Base-by-base conservation (phyloP, 2,329 filamentous ascomycete genomes). In the Neoarthrinium moseri region DNA sequence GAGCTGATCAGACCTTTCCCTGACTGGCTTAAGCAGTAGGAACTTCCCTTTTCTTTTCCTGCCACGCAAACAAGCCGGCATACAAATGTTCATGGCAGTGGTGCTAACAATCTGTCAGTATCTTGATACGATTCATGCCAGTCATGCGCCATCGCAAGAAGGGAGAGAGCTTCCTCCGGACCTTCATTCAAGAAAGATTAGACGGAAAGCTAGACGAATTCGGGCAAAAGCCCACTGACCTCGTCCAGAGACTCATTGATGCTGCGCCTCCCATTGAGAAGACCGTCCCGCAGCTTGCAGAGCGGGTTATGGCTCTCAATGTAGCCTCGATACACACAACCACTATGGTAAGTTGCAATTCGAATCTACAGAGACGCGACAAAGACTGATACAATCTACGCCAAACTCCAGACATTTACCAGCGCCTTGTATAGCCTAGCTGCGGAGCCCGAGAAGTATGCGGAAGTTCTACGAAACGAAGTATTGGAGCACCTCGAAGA, bases 271-370 rank as follows among this genome's bases (percentile, higher is more conserved):
- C 46, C 4, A 36, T 45, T 15, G 46, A 48, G 20, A 45, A 34
- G 26, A 48, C 46, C 4, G 41, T 48, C 1, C 33, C 35, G 3
- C 41, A 48, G 22, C 35, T 48, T 6, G 41, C 46, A 6, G 46
- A 48, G 22, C 22, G 46, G 18, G 27, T 48, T 21, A 48, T 48
- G 46, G 46, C 41, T 4, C 21, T 48, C 17, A 45, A 48, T n/a
- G 41, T 48, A 1, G 46, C 41, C 17, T 45, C 46, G 13, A 48
- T 48, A 2, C 46, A 48, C 18, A 45, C 46, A 7, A 45, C 41
- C 10, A 40, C 34, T 17, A 45, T 45, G 41, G 40, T 44, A 32
- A 24, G 40, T 20, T 4, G 15, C 26, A 20, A n/a, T 32, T 13
- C 10, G 13, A 6, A n/a, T n/a, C 7, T 13, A 3, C 18, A 13